These are phyloP conservation scores for Incumbomyces delicatus DNA, from an alignment of 2,329 filamentous ascomycete species.

Conservation along the genomic window DNA sequence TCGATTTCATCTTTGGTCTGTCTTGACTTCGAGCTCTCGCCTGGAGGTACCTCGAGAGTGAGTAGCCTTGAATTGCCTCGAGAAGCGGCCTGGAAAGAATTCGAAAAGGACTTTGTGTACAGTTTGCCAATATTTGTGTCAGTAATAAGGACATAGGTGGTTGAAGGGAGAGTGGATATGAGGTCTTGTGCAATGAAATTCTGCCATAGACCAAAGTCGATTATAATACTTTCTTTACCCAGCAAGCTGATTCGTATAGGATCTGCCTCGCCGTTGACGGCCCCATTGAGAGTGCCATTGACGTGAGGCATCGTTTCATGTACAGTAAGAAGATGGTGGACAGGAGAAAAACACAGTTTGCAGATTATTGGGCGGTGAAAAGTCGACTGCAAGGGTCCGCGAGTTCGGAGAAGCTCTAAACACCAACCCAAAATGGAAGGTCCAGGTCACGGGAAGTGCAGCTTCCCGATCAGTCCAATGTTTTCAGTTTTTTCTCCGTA, in stretches of 20 bases:
- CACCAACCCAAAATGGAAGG: not conserved
- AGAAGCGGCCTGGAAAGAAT: slow-evolving; percentile 47
- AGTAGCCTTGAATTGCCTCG: slow-evolving; percentile 52
- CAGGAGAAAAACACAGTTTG: not conserved
- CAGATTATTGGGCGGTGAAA: slow-evolving; percentile 6
- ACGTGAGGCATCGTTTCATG: slow-evolving; percentile 6
- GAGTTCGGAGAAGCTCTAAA: not conserved
- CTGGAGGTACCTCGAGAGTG: slow-evolving; percentile 76
- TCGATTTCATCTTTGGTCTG: slow-evolving; percentile 93
- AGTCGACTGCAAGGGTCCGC: not conserved
- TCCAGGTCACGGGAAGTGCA: not conserved
- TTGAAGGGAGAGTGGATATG: slow-evolving; percentile 64
- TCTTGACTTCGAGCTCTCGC: slow-evolving; percentile 86
- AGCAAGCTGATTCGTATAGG: slow-evolving; percentile 60
- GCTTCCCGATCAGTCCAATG: not conserved
- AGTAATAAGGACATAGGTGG: slow-evolving; percentile 92
- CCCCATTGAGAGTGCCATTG: slow-evolving; percentile 5
- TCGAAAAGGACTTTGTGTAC: slow-evolving; percentile 70
- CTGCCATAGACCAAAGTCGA: slow-evolving; percentile 85
- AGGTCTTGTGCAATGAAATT: slow-evolving; percentile 73
- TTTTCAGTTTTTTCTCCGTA: no score
- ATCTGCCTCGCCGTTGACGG: slow-evolving; percentile 14
- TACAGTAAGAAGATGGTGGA: not conserved
- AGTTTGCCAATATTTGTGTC: slow-evolving; percentile 79
- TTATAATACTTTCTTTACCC: slow-evolving; percentile 79